phyloP scores from a whole-genome alignment of 768 basidiomycete genomes.

The Suillus subaureus region DNA sequence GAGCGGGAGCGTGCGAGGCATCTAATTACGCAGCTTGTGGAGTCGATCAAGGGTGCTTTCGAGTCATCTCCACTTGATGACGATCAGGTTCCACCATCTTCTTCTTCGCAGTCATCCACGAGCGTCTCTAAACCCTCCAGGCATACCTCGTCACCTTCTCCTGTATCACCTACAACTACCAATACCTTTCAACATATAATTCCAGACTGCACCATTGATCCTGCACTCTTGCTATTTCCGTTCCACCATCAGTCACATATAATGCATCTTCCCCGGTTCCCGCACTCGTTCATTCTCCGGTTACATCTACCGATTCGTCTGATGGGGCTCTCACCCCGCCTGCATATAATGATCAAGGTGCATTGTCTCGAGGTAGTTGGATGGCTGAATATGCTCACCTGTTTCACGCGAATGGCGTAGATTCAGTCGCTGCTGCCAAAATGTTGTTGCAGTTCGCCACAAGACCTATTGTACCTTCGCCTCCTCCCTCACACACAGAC shows the following conservation, averaged over 20 bases:
- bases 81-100: not conserved
- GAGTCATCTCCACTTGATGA: slow-evolving; percentile 4
- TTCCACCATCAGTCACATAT: slow-evolving; percentile 12
- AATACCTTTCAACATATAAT: slow-evolving; percentile 2
- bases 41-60: slow-evolving; percentile 57
- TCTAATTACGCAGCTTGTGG: slow-evolving; percentile 61
- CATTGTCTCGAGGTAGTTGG: not conserved
- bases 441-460: slow-evolving; percentile 15
- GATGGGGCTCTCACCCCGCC: slow-evolving; percentile 2
- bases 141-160: not conserved
- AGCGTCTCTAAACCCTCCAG: not conserved
- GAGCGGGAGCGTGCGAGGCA: slow-evolving; percentile 62
- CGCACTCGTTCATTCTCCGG: slow-evolving; percentile 5
- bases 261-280: not conserved
- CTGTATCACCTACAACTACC: not conserved
- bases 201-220: slow-evolving; percentile 34
- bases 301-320: slow-evolving; percentile 8
- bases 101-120: not conserved
- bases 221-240: slow-evolving; percentile 32
- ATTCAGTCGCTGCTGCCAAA: slow-evolving; percentile 22
- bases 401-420: slow-evolving; percentile 5
- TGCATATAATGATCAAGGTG: slow-evolving; percentile 1
- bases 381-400: not conserved
- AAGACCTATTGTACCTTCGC: slow-evolving; percentile 15
- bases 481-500: slow-evolving; percentile 12